Percentiles rank a stretch among this genome's conserved stretches.
Conservation (phyloP, 331 rosid genomes). For the Telfairia occidentalis region DNA sequence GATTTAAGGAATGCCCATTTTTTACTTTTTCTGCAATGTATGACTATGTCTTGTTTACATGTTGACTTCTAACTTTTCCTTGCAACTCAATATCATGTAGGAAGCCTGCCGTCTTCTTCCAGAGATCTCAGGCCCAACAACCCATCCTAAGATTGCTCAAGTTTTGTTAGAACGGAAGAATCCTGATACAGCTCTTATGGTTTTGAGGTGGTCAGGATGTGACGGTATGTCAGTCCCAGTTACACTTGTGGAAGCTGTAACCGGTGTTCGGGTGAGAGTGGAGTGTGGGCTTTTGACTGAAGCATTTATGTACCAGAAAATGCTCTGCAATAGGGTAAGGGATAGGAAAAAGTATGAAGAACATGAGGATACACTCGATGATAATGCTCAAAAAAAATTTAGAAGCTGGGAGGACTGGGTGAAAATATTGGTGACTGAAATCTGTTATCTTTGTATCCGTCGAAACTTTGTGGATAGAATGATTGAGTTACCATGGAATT, state of each 20-base stretch:
- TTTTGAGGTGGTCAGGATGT: conserved; percentile 86
- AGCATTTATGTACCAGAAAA: conserved; percentile 88
- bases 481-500: conserved; percentile 92
- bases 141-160: conserved; percentile 96
- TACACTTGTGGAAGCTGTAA: conserved; percentile 83
- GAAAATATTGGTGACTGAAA: conserved; percentile 77
- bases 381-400: conserved; percentile 27
- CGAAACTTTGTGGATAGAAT: conserved; percentile 80
- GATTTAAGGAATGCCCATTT: neutral
- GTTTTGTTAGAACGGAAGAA: conserved; percentile 77
- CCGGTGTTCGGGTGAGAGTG: conserved; percentile 89
- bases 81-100: conserved; percentile 36
- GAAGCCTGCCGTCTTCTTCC: conserved; percentile 88
- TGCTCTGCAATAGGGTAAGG: conserved; percentile 55
- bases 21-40: neutral
- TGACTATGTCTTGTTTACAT: neutral
- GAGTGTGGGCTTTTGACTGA: conserved; percentile 96
- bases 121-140: conserved; percentile 75
- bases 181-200: conserved; percentile 83
- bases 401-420: conserved; percentile 65
- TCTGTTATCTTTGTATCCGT: conserved; percentile 89
- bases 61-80: neutral
- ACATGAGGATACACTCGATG: conserved; percentile 28
- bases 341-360: conserved; percentile 44
- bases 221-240: conserved; percentile 49